Evolutionary conservation across 139 green algal genomes (phyloP), one percentile per base, ranked within the genome.

Genomic region (Eudorina sp.): DNA sequence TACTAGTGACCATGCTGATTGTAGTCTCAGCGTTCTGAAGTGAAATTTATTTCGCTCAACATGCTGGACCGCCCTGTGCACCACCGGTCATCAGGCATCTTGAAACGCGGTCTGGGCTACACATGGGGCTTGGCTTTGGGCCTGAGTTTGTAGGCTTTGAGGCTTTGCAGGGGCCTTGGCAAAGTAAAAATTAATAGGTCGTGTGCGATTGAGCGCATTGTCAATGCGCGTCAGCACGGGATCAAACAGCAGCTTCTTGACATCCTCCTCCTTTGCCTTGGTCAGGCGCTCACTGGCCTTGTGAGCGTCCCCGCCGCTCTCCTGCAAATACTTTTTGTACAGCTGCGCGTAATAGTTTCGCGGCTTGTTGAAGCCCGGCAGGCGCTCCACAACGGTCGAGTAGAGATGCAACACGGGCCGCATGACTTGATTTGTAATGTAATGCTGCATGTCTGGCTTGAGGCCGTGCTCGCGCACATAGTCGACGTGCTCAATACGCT

Each of bases 391-490:
- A 6, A 88, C 53, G 14, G 80, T 40, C 13, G 34, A 29, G 23
- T 77, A 84, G 1, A 91, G 18, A 60, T 91, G 87, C 23, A 64
- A 1, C 18, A 88, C 38, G 3, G 87, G 87, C 31, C 86, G 88
- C 78, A 91, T 88, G 53, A 91, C 79, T 51, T 91, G 87, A 41
- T 88, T 78, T 1, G 34, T 69, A 25, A 91, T 84, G 87, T 91
- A 91, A 40, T 79, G 84, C 16, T 78, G 4, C 60, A 62, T 83
- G 53, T 91, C 87, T 18, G 38, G 38, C 5, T 31, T 27, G 4
- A 91, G 53, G 0, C 25, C 9, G 13, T 70, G 43, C 0, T 38
- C 38, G 3, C 25, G 34, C 31, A 91, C 34, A 73, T 87, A 86
- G 23, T 70, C 68, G 8, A 69, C 68, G 16, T 38, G 18, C 79